phyloP scores from a whole-genome alignment of 139 green algal genomes.

The Coccomyxa sp. region DNA sequence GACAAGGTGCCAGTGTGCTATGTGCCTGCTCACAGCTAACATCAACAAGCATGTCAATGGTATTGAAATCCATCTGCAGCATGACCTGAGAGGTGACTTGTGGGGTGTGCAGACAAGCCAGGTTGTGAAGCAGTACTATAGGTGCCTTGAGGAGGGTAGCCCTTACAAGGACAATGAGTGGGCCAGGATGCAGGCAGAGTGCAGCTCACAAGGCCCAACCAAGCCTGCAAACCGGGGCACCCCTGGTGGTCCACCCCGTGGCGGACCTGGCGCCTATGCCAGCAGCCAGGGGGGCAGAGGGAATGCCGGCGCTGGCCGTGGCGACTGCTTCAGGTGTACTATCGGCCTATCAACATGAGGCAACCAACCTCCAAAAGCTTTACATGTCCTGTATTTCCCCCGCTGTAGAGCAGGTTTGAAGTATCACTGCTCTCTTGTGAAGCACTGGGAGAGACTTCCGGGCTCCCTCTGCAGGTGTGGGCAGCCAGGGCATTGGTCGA shows the following conservation, averaged over 20 bases:
- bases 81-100: background rate
- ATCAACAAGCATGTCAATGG: background rate
- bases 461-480: background rate
- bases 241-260: background rate
- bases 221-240: no score
- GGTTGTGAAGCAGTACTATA: slow-evolving; percentile 27
- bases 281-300: background rate
- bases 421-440: background rate
- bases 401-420: no score
- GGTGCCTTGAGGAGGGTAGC: slow-evolving; percentile 17
- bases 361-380: no score
- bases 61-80: background rate
- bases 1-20: background rate
- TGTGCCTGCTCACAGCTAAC: background rate
- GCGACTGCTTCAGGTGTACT: background rate
- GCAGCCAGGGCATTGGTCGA: slow-evolving; percentile 1
- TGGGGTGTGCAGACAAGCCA: slow-evolving; percentile 14
- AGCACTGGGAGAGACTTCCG: background rate
- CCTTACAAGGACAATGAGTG: slow-evolving; percentile 28
- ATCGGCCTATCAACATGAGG: background rate
- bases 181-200: slow-evolving; percentile 10
- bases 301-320: background rate
- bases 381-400: background rate
- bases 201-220: no score
- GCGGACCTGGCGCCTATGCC: background rate